phyloP scores from a whole-genome alignment of 2,329 filamentous ascomycete genomes.

The Sclerotinia spermophila region DNA sequence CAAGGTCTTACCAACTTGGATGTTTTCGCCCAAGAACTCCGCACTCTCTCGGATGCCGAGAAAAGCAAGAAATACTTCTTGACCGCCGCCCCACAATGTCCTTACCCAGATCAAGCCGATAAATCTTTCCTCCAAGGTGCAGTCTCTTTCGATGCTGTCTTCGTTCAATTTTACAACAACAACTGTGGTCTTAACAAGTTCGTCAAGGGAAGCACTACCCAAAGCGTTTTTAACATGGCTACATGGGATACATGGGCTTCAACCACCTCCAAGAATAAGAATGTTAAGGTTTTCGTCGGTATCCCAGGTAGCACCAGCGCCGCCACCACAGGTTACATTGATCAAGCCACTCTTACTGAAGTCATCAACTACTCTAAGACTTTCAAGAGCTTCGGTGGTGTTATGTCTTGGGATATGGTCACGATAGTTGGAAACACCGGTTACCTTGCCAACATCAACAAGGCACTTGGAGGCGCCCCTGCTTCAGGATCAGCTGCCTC shows the following conservation, averaged over 20 bases:
- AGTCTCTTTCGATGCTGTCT: constrained; percentile 43
- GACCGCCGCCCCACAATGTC: constrained; percentile 63
- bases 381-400: constrained; percentile 58
- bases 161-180: constrained; percentile 43
- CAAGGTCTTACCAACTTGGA: constrained; percentile 2
- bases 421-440: constrained; percentile 43
- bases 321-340: constrained; percentile 53
- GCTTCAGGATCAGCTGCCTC: constrained; percentile 7
- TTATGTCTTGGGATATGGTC: constrained; percentile 67
- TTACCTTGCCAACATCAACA: constrained; percentile 7
- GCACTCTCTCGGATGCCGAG: constrained; percentile 48
- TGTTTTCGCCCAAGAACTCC: constrained; percentile 28
- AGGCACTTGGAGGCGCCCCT: constrained; percentile 14
- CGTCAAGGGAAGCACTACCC: constrained; percentile 39
- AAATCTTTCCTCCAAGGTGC: constrained; percentile 51
- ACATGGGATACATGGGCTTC: constrained; percentile 63
- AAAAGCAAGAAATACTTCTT: constrained; percentile 52
- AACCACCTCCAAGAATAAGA: constrained; percentile 50
- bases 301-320: constrained; percentile 46
- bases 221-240: constrained; percentile 56
- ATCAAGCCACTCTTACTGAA: constrained; percentile 43
- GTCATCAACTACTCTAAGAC: constrained; percentile 51
- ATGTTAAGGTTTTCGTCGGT: constrained; percentile 58
- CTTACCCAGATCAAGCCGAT: constrained; percentile 58
- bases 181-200: constrained; percentile 54